Evolutionary conservation across 768 basidiomycete genomes (phyloP).

Genomic region (Auricularia heimuer): DNA sequence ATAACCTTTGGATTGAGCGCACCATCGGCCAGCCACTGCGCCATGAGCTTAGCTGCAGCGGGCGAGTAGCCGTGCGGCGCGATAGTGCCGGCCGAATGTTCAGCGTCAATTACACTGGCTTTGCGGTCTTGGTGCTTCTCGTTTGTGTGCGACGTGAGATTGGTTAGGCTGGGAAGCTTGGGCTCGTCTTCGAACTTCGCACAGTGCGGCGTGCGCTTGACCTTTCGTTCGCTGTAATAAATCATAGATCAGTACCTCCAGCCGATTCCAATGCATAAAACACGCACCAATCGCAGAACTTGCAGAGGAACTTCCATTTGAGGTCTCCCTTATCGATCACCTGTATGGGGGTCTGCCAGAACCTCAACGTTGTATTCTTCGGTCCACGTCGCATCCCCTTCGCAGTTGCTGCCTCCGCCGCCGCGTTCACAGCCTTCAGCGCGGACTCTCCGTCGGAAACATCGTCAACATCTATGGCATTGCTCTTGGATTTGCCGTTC

Average conservation of each 20-base stretch:
- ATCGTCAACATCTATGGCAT: background rate
- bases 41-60: slow-evolving; percentile 13
- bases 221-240: background rate
- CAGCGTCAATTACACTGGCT: background rate
- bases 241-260: background rate
- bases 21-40: slow-evolving; percentile 5
- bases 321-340: background rate
- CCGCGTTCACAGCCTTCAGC: background rate
- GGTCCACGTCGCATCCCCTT: background rate
- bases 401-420: background rate
- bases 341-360: background rate
- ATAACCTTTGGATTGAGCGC: background rate
- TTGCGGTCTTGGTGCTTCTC: background rate
- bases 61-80: background rate
- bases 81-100: background rate
- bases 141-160: background rate
- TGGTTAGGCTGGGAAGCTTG: background rate
- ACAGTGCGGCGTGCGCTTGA: background rate
- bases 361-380: background rate
- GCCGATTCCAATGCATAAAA: background rate
- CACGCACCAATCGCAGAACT: background rate
- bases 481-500: background rate
- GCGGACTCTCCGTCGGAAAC: background rate
- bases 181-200: background rate
- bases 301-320: background rate